phyloP scores from a whole-genome alignment of 331 rosid genomes.

The Quercus phellos region DNA sequence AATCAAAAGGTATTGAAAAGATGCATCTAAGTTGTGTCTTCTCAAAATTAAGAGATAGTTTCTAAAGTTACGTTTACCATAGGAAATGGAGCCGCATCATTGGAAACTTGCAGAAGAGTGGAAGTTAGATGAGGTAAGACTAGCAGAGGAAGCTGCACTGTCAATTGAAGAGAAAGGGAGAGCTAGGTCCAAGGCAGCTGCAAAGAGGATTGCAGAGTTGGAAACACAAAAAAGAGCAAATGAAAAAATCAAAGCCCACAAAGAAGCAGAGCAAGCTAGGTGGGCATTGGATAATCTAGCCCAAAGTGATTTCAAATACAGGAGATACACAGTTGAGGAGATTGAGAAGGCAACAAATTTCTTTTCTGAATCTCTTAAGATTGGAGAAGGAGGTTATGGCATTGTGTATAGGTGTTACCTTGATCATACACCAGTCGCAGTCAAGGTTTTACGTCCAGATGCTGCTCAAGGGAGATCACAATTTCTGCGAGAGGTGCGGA shows the following conservation, averaged over 20 bases:
- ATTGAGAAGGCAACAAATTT: conserved; percentile 61
- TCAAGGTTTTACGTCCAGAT: no score
- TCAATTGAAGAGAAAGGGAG: conserved; percentile 68
- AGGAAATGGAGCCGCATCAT: conserved; percentile 51
- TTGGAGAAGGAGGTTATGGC: conserved; percentile 94
- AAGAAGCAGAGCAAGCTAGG: conserved; percentile 63
- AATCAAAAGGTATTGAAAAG: conserved; percentile 52
- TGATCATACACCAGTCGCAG: no score
- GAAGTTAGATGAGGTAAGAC: conserved; percentile 50
- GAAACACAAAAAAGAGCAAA: conserved; percentile 34
- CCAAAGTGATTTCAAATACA: conserved; percentile 52
- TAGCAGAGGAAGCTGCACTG: conserved; percentile 59
- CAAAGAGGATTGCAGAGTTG: conserved; percentile 32
- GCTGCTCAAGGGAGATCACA: conserved; percentile 64
- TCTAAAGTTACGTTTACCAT: not conserved
- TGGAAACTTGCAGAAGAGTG: conserved; percentile 58
- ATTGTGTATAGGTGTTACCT: conserved; percentile 58
- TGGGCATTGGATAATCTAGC: conserved; percentile 49
- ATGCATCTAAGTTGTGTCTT: not conserved
- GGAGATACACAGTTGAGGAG: conserved; percentile 63
- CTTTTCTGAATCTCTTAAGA: conserved; percentile 51
- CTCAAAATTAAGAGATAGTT: not conserved
- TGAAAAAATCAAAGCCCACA: conserved; percentile 46
- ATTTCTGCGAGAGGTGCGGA: conserved; percentile 83
- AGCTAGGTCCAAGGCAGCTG: conserved; percentile 61